Base-by-base conservation (phyloP, 768 basidiomycete species). In the Neoboletus magnificus region DNA sequence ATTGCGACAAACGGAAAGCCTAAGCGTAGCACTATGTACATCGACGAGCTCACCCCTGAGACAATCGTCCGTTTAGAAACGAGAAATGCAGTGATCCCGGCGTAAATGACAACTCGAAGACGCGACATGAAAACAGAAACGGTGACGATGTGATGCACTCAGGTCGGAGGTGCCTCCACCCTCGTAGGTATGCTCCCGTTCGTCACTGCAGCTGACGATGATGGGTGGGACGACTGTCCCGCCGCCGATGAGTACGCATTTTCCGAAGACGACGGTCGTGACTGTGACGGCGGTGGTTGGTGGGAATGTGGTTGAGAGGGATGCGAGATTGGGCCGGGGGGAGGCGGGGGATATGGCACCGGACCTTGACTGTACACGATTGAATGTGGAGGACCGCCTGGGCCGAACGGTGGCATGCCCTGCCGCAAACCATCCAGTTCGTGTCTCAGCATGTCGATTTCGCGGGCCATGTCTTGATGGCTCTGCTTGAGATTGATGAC, bases 381-480 rank as follows among this genome's bases (percentile, higher is more conserved):
- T 48, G 76, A 77, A 50, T 78, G 73, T 58, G 79, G 76, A 15
- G 80, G 76, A 10, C 72, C 80, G 46, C 76, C 72, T 22, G 81
- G 72, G 56, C 77, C 72, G 63, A 83, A 85, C 3, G 78, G 69
- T 12, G 81, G 72, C 49, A 80, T 76, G 41, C 84, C 86, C 65
- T 84, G 79, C 48, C 86, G 87, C 53, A 81, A 55, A 56, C 70
- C 69, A 23, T 84, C 89, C 47, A 91, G 66, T 69, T 94, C 92
- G 62, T 87, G 85, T 64, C 89, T 79, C 55, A 93, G 73, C 70
- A 84, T 77, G 42, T 92, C 91, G 41, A 93, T 79, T 69, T 94
- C 91, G 56, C 87, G 80, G 2, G 77, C 75, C 85, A 93, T 83
- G 40, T 90, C 86, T 64, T 86, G 82, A 66, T 91, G 84, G 51